These are phyloP conservation scores for Teratosphaeria viscida DNA, from an alignment of 2,329 filamentous ascomycete genomes.

Conservation along the genomic window DNA sequence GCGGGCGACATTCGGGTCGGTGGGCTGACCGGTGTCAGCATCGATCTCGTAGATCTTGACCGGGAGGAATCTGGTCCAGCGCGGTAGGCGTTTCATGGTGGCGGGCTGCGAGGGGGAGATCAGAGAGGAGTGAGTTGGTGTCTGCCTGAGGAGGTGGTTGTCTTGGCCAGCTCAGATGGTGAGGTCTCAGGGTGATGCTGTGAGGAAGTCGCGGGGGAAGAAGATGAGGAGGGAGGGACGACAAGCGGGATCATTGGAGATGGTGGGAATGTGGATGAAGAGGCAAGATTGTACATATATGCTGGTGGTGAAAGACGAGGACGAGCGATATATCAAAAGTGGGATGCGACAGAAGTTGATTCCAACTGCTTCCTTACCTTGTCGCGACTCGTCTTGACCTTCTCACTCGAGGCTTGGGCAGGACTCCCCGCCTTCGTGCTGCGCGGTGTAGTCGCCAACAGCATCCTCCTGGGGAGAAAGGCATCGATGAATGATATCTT, in stretches of 20 bases:
- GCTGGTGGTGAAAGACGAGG: too few relatives aligned
- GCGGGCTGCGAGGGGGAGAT: background rate
- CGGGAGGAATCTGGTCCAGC: conserved; percentile 7
- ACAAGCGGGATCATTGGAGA: background rate
- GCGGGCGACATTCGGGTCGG: conserved; percentile 9
- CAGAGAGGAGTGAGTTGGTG: background rate
- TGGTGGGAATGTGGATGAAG: background rate
- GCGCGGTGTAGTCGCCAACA: background rate
- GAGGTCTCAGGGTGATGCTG: background rate
- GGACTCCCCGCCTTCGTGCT: background rate
- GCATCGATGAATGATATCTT: conserved; percentile 22
- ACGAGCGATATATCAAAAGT: background rate
- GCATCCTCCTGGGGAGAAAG: conserved; percentile 13
- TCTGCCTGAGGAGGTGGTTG: background rate
- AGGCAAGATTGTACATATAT: background rate
- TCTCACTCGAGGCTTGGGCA: background rate
- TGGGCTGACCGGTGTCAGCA: conserved; percentile 22
- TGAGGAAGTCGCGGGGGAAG: background rate
- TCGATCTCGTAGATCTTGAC: conserved; percentile 14
- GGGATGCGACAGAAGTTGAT: background rate
- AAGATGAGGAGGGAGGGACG: background rate
- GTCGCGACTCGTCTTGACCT: background rate
- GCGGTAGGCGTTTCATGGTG: background rate
- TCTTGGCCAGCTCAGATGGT: background rate
- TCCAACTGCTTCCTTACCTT: background rate